These are phyloP conservation scores for Plasmodium yoelii DNA, from an alignment of 169 alveolate genomes.

Conservation along the genomic window DNA sequence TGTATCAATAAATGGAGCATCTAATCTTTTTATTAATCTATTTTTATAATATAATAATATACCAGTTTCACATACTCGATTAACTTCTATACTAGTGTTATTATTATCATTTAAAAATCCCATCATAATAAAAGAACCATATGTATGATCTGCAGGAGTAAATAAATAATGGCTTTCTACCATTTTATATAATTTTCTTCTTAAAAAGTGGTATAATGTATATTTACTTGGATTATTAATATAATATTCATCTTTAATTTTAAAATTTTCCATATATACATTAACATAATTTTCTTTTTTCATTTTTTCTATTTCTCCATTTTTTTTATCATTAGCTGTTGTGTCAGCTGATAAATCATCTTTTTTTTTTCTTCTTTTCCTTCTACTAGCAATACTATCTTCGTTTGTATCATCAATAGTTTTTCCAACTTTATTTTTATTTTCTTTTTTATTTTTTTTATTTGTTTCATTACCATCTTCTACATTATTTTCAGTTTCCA, in stretches of 20 bases:
- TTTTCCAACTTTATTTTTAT: slow-evolving; percentile 3
- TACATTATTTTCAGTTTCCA: slow-evolving; percentile 3
- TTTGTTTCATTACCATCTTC: slow-evolving; percentile 19
- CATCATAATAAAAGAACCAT: slow-evolving; percentile 88
- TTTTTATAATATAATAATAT: slow-evolving; percentile 90
- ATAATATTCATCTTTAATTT: slow-evolving; percentile 72
- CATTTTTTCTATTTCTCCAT: slow-evolving; percentile 47
- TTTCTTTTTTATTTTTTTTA: slow-evolving; percentile 7
- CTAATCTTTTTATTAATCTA: slow-evolving; percentile 89
- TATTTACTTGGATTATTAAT: slow-evolving; percentile 59
- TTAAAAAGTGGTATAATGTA: slow-evolving; percentile 80
- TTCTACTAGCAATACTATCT: neutral
- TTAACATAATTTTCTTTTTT: slow-evolving; percentile 63
- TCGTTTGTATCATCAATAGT: neutral
- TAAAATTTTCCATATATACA: slow-evolving; percentile 64
- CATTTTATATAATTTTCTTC: slow-evolving; percentile 77
- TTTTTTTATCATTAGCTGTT: slow-evolving; percentile 6
- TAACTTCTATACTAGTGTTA: slow-evolving; percentile 61
- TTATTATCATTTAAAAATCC: slow-evolving; percentile 89
- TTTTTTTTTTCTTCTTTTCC: slow-evolving; percentile 18
- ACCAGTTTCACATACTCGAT: slow-evolving; percentile 91
- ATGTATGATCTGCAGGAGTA: slow-evolving; percentile 87
- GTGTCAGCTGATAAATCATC: slow-evolving; percentile 17
- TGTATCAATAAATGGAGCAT: slow-evolving; percentile 90
- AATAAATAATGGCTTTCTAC: slow-evolving; percentile 89